Evolutionary conservation across 1,139 yeast genomes (phyloP).

Genomic region (Taphrina communis): DNA sequence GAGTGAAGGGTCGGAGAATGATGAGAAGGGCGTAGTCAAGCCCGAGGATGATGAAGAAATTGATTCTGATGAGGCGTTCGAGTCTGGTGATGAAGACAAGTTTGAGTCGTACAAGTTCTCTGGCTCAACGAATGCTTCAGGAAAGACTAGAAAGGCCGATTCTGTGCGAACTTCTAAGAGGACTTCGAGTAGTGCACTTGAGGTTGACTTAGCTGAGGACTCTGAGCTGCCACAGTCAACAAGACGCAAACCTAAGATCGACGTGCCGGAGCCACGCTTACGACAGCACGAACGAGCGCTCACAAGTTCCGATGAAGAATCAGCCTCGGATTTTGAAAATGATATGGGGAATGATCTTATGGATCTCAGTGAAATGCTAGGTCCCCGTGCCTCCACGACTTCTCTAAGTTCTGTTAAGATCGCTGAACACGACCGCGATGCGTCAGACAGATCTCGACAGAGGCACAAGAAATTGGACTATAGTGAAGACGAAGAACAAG

Average conservation of each 20-base stretch:
- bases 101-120: constrained; percentile 43
- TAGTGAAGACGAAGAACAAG: too few relatives aligned
- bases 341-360: constrained; percentile 43
- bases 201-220: constrained; percentile 51
- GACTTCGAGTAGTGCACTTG: constrained; percentile 41
- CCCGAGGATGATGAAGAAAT: constrained; percentile 45
- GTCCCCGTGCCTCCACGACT: neutral
- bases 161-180: neutral
- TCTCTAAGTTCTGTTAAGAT: too few relatives aligned
- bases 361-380: constrained; percentile 67
- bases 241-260: constrained; percentile 54
- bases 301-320: constrained; percentile 47
- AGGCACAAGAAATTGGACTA: too few relatives aligned
- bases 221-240: constrained; percentile 51
- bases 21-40: constrained; percentile 37
- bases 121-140: constrained; percentile 33
- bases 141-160: neutral
- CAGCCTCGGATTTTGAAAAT: constrained; percentile 36
- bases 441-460: neutral
- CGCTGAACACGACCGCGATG: too few relatives aligned
- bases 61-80: constrained; percentile 46
- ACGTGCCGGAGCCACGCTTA: constrained; percentile 51
- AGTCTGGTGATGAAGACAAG: constrained; percentile 44
- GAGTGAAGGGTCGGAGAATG: constrained; percentile 14
- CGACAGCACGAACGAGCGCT: constrained; percentile 46